phyloP scores from a whole-genome alignment of 148 eudicot genomes.

The Amaranthus palmeri region DNA sequence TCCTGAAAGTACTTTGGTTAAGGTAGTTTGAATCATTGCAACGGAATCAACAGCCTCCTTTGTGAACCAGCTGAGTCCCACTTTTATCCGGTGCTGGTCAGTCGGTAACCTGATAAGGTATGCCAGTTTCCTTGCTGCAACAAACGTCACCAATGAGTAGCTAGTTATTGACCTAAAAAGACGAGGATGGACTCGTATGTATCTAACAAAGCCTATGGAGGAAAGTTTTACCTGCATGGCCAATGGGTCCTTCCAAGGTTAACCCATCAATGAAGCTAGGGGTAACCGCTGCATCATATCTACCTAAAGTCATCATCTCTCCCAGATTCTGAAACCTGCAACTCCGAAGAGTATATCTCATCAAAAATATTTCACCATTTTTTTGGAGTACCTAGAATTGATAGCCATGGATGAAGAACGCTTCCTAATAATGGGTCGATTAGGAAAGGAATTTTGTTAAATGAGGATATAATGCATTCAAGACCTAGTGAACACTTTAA shows the following conservation, averaged over 20 bases:
- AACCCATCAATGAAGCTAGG: constrained; percentile 85
- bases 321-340: constrained; percentile 88
- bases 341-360: not conserved
- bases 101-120: constrained; percentile 85
- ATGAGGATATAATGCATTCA: too few relatives aligned
- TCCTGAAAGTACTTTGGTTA: constrained; percentile 63
- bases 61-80: constrained; percentile 87
- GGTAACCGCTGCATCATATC: constrained; percentile 74
- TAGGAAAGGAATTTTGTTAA: not conserved
- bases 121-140: constrained; percentile 86
- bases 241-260: constrained; percentile 85
- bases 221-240: constrained; percentile 62
- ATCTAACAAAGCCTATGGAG: not conserved
- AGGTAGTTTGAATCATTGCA: constrained; percentile 51
- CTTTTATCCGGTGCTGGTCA: constrained; percentile 85
- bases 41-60: constrained; percentile 87
- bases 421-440: not conserved
- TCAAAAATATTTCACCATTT: not conserved
- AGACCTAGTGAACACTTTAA: not conserved
- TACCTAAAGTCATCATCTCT: constrained; percentile 97
- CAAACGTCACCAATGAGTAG: not conserved
- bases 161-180: not conserved
- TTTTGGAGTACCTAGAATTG: not conserved
- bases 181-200: not conserved
- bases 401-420: not conserved